Evolutionary conservation across 257 asterid genomes (phyloP).

Genomic region (Penstemon davidsonii): DNA sequence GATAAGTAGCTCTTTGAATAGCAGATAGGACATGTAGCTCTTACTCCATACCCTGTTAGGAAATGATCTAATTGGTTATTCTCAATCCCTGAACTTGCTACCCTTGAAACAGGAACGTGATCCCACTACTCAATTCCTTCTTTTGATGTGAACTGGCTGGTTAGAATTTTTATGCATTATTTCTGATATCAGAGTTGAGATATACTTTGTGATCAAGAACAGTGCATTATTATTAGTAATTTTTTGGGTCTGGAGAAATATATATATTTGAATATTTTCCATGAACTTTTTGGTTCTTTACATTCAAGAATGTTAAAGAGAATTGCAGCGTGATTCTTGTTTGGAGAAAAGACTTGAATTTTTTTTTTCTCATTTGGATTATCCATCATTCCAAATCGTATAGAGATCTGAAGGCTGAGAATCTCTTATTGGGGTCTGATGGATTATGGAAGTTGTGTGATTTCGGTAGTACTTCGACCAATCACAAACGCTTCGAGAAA

Average conservation of each 20-base stretch:
- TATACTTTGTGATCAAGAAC: constrained; percentile 1
- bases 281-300: not conserved
- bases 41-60: too few species aligned
- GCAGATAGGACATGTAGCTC: not conserved
- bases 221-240: constrained; percentile 2
- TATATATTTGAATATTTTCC: constrained; percentile 1
- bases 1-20: not conserved
- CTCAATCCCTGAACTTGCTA: not conserved
- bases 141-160: not conserved
- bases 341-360: constrained; percentile 13
- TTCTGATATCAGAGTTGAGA: constrained; percentile 16
- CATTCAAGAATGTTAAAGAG: constrained; percentile 11
- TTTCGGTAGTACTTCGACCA: constrained; percentile 90
- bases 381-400: constrained; percentile 32
- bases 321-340: not conserved
- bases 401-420: constrained; percentile 98
- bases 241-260: constrained; percentile 12
- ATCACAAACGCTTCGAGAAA: constrained; percentile 94
- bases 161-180: not conserved
- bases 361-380: constrained; percentile 1
- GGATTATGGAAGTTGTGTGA: constrained; percentile 97
- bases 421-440: constrained; percentile 91
- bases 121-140: not conserved
- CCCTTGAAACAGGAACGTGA: not conserved
- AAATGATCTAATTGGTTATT: not conserved